Evolutionary conservation across 441 rosid genomes (phyloP), one percentile per base, ranked within the genome.

Genomic region (Adansonia rubrostipa): DNA sequence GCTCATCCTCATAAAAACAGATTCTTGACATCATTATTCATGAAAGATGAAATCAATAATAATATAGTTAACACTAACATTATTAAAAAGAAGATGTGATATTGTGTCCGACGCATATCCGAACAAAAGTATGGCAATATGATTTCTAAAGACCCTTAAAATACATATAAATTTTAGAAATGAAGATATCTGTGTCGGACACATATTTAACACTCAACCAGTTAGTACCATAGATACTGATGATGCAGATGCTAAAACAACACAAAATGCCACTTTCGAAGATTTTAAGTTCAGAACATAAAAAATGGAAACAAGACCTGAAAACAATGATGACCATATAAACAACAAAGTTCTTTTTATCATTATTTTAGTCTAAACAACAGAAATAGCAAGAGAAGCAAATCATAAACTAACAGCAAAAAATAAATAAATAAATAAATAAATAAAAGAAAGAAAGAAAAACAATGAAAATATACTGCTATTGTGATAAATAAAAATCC

Each of bases 1-100:
- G 36, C 48, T 48, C 33, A 75, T 45, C 15, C 48, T 44, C 47
- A 62, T 5, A 36, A 62, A 47, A 70, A 75, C 60, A 45, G 57
- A 20, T 22, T 11, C 19, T 36, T 20, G 20, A 22, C 56, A 75
- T 28, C 44, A 47, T 44, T 24, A 62, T 17, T 20, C 42, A 20
- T 22, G 40, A 15, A 14, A 3, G 17, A 13, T 20, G 13, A 58
- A 44, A 19, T 20, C 40, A 36, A 36, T 36, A 36, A 36, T 36
- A 36, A 36, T 36, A 7, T 28, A 47, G 44, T 47, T 20, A 5
- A 22, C 9, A 24, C 54, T 4, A 19, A 70, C 9, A 70, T 22
- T 6, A 22, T 17, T n/a, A 8, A 33, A 15, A 15, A 7, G 42
- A 8, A 24, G 44, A 5, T 6, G 5, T 62, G 9, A 40, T 40